These are phyloP conservation scores for Hypoxylon sp. DNA, from an alignment of 2,329 filamentous ascomycete genomes.

Conservation along the genomic window DNA sequence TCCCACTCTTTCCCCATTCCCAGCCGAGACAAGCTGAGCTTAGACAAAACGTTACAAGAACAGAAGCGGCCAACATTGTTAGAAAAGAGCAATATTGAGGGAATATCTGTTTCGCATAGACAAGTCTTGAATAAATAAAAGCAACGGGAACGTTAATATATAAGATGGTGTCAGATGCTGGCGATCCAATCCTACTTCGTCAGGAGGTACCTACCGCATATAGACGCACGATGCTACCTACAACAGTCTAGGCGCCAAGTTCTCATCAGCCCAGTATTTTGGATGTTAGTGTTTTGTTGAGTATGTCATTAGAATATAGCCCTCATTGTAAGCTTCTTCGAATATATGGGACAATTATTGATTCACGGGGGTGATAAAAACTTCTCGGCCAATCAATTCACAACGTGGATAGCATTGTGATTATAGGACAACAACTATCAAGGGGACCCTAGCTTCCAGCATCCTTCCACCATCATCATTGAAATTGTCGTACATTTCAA, in stretches of 20 bases:
- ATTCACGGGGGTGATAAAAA: neutral
- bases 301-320: conserved; percentile 17
- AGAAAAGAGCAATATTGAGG: conserved; percentile 2
- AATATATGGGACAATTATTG: neutral
- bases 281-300: conserved; percentile 5
- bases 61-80: conserved; percentile 40
- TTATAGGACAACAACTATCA: neutral
- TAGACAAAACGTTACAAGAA: conserved; percentile 45
- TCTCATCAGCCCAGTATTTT: conserved; percentile 21
- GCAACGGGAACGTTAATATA: neutral
- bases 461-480: neutral
- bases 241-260: conserved; percentile 27
- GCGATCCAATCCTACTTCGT: conserved; percentile 18
- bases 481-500: conserved; percentile 3
- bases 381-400: conserved; percentile 43
- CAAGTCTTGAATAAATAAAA: neutral
- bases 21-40: conserved; percentile 44
- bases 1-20: conserved; percentile 46
- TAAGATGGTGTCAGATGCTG: conserved; percentile 10
- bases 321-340: neutral
- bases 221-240: conserved; percentile 14
- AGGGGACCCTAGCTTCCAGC: conserved; percentile 1
- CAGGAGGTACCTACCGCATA: conserved; percentile 5
- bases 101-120: neutral
- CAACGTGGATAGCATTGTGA: conserved; percentile 41